phyloP scores from a whole-genome alignment of 2,329 filamentous ascomycete species.

The Alternaria triticina region DNA sequence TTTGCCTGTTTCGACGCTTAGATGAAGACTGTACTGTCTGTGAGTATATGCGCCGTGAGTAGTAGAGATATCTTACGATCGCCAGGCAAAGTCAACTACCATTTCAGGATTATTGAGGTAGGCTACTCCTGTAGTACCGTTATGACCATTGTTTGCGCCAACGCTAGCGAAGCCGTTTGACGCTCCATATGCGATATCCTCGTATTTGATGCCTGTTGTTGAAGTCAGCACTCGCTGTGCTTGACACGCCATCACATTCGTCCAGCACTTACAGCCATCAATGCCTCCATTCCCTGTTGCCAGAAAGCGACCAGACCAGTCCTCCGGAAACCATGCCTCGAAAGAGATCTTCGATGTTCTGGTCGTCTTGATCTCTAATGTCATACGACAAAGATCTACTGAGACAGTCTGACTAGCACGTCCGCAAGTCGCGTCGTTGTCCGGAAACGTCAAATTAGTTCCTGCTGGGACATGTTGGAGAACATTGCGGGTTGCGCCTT shows the following conservation, averaged over 20 bases:
- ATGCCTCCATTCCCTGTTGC: constrained; percentile 52
- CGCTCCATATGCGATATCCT: constrained; percentile 48
- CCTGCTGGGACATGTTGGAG: constrained; percentile 45
- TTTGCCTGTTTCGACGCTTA: constrained; percentile 48
- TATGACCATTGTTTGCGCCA: constrained; percentile 52
- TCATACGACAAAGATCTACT: constrained; percentile 51
- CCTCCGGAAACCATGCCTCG: constrained; percentile 47
- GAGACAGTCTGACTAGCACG: constrained; percentile 45
- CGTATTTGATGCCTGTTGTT: constrained; percentile 50
- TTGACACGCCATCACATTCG: too few relatives aligned
- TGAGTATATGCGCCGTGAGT: not conserved
- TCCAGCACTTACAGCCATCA: constrained; percentile 46
- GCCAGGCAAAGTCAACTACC: constrained; percentile 57
- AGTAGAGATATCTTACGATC: constrained; percentile 34
- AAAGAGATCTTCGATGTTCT: constrained; percentile 50
- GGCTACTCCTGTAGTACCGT: constrained; percentile 51
- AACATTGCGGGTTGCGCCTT: constrained; percentile 24
- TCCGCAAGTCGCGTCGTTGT: constrained; percentile 48
- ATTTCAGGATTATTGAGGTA: constrained; percentile 56
- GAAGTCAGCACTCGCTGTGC: not conserved
- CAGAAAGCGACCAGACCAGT: constrained; percentile 50
- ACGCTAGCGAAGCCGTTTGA: constrained; percentile 48
- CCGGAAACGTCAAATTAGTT: constrained; percentile 48
- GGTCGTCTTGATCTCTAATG: constrained; percentile 52
- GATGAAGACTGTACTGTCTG: constrained; percentile 41